Base-by-base conservation (phyloP, 495 filamentous ascomycete genomes). In the Penicillium odoratum region DNA sequence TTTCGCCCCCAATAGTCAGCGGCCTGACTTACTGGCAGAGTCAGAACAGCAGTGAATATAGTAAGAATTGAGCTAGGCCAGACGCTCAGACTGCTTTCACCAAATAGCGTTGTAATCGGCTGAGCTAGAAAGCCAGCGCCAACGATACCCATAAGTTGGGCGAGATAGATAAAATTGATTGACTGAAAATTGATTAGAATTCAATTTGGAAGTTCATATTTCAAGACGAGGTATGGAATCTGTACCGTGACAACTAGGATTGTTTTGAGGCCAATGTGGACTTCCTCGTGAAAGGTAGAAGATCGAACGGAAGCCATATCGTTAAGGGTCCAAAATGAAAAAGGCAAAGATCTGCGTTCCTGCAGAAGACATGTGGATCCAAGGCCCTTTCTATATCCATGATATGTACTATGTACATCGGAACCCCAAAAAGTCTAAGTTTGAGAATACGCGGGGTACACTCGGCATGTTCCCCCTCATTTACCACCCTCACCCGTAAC, bases 1-100 rank as follows among this genome's bases (percentile, higher is more conserved):
- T 44, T 44, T 21, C 42, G 42, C n/a, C 42, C 42, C 42, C 42
- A 44, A 9, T 44, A 44, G n/a, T 44, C 42, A 44, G 42, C 42
- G 7, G 18, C 18, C 42, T 44, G 42, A 5, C n/a, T 16, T 44
- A 44, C 8, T 16, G 42, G 42, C 7, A 15, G 42, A 18, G 42
- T 21, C 15, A 44, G 13, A 44, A 44, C 42, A 21, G n/a, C 5
- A 16, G 42, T 44, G n/a, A 44, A 16, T 44, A 44, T 44, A 16
- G 42, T 21, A 21, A 44, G 4, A 44, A 44, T 44, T 21, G 15
- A 21, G 18, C n/a, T 16, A 1, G 18, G 42, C 42, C 42, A 44
- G 33, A 36, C 33, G 33, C 33, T 36, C 33, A 36, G 13, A 36
- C 33, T 13, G 33, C 33, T 36, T 36, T 36, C 33, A 36, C 11